phyloP scores from a whole-genome alignment of 164 flowering plant species.

The Nymphaea thermarum region DNA sequence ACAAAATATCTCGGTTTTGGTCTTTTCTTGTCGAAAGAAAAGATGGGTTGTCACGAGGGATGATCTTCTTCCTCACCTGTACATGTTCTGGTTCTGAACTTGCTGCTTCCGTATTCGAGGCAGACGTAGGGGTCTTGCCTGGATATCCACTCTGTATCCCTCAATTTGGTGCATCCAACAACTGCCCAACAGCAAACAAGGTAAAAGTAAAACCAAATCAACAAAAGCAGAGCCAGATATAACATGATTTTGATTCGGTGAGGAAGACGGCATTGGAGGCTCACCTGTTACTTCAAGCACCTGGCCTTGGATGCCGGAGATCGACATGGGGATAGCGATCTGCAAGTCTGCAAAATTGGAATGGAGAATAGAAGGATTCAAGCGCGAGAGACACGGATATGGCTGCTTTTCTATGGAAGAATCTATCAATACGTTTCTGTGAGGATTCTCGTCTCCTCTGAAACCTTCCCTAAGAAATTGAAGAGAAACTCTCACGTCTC shows the following conservation, averaged over 20 bases:
- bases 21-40: neutral
- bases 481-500: too few relatives aligned
- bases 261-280: neutral
- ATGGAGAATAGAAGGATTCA: too few relatives aligned
- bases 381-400: too few relatives aligned
- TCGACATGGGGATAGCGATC: slow-evolving; percentile 30
- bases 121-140: slow-evolving; percentile 93
- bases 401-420: too few relatives aligned
- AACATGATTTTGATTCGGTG: neutral
- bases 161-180: slow-evolving; percentile 66
- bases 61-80: slow-evolving; percentile 32
- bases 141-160: slow-evolving; percentile 90
- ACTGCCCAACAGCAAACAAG: slow-evolving; percentile 26
- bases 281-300: slow-evolving; percentile 84
- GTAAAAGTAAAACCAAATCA: neutral
- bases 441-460: too few relatives aligned
- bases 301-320: slow-evolving; percentile 65
- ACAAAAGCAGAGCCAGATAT: neutral
- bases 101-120: slow-evolving; percentile 64
- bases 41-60: neutral
- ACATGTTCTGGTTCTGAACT: slow-evolving; percentile 62
- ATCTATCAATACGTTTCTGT: too few relatives aligned
- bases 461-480: too few relatives aligned
- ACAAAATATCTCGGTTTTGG: neutral
- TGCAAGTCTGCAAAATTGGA: neutral